Percentiles rank a stretch among this genome's conserved stretches.
These are phyloP conservation scores for Fragilariopsis cylindrus DNA, from an alignment of 108 stramenopile genomes.

Conservation along the genomic window DNA sequence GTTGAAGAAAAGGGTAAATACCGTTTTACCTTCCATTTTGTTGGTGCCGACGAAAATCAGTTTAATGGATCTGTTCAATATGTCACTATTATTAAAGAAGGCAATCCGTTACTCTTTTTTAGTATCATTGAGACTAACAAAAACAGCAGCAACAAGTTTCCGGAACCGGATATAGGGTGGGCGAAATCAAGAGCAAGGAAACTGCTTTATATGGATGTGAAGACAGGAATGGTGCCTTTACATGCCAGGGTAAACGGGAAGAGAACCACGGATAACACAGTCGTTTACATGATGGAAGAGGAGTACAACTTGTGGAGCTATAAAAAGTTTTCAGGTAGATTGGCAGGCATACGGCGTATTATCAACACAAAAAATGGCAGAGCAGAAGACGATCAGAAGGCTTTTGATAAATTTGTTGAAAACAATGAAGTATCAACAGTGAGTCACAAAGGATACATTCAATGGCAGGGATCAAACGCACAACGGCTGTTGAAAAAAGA, in stretches of 20 bases:
- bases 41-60: too few relatives aligned
- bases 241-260: neutral
- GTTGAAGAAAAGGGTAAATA: too few relatives aligned
- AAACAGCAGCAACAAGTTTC: too few relatives aligned
- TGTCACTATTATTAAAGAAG: too few relatives aligned
- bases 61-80: too few relatives aligned
- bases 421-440: neutral
- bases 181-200: neutral
- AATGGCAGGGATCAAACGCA: neutral
- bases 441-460: too few relatives aligned
- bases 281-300: neutral
- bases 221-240: neutral
- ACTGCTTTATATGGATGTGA: neutral
- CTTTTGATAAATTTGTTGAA: slow-evolving; percentile 1
- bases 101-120: too few relatives aligned
- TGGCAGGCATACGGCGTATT: neutral
- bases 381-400: neutral
- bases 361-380: neutral
- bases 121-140: too few relatives aligned
- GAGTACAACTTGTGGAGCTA: neutral
- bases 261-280: neutral
- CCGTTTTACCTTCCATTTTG: too few relatives aligned
- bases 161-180: neutral
- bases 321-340: neutral
- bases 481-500: slow-evolving; percentile 8